Percentiles rank a stretch among this genome's conserved stretches.
phyloP scores from a whole-genome alignment of 352 stramenopile species.

The Phytopythium helicoides region DNA sequence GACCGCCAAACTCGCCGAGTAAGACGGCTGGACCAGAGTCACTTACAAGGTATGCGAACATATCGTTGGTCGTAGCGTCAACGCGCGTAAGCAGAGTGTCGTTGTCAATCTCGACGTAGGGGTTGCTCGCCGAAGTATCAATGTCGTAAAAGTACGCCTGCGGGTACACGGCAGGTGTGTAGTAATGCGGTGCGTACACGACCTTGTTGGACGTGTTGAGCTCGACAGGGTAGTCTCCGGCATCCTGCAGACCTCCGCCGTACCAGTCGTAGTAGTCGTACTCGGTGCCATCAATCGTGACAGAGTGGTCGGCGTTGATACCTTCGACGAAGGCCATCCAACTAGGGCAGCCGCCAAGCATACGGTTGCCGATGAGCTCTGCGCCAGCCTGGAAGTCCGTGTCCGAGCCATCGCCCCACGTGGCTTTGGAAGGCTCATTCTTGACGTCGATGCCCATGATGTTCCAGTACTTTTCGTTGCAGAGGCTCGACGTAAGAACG shows the following conservation, averaged over 20 bases:
- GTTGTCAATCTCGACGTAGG: conserved; percentile 54
- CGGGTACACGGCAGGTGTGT: conserved; percentile 59
- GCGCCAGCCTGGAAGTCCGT: conserved; percentile 50
- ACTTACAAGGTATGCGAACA: conserved; percentile 64
- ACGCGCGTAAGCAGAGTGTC: conserved; percentile 39
- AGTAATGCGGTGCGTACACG: conserved; percentile 76
- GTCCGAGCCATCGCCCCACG: conserved; percentile 37
- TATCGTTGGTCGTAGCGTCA: conserved; percentile 54
- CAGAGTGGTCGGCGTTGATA: conserved; percentile 39
- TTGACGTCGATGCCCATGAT: conserved; percentile 62
- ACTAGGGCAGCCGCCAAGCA: conserved; percentile 59
- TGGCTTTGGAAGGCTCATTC: conserved; percentile 54
- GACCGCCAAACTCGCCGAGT: conserved; percentile 52
- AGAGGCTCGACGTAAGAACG: conserved; percentile 43
- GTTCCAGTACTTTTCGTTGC: conserved; percentile 53
- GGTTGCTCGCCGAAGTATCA: conserved; percentile 23
- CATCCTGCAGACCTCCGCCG: conserved; percentile 44
- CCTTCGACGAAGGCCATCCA: conserved; percentile 78
- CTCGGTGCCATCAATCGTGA: conserved; percentile 47
- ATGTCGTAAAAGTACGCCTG: conserved; percentile 60
- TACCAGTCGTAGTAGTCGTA: conserved; percentile 80
- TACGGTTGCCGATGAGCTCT: conserved; percentile 47
- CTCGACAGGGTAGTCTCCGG: conserved; percentile 32
- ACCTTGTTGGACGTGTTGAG: conserved; percentile 57
- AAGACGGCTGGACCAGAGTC: conserved; percentile 50